phyloP scores from a whole-genome alignment of 257 asterid species.

The Solanum bukasovii region DNA sequence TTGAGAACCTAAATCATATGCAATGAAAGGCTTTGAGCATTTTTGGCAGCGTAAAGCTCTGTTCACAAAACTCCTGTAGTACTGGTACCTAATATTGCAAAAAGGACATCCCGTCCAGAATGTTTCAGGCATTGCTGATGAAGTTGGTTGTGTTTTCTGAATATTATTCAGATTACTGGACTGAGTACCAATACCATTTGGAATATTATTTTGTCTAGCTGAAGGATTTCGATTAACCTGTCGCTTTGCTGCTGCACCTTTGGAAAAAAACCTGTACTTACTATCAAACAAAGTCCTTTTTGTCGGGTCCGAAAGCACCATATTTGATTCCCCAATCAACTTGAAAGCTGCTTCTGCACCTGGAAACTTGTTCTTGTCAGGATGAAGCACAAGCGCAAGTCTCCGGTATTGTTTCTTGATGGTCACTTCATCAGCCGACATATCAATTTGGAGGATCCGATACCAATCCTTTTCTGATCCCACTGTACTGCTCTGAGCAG shows the following conservation, averaged over 20 bases:
- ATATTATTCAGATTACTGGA: constrained; percentile 21
- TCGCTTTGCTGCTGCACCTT: constrained; percentile 23
- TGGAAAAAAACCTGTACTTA: constrained; percentile 21
- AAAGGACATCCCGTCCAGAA: constrained; percentile 60
- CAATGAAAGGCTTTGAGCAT: constrained; percentile 30
- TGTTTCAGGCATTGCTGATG: constrained; percentile 12
- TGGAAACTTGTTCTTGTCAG: constrained; percentile 80
- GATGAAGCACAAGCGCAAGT: constrained; percentile 76
- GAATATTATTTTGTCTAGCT: constrained; percentile 16
- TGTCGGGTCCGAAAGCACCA: constrained; percentile 50
- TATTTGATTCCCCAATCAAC: constrained; percentile 68
- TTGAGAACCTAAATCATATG: constrained; percentile 32
- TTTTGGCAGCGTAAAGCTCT: constrained; percentile 31
- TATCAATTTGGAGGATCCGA: constrained; percentile 56
- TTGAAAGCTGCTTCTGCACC: constrained; percentile 94
- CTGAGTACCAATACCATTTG: constrained; percentile 23
- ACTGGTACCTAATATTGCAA: constrained; percentile 38
- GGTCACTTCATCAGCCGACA: constrained; percentile 43
- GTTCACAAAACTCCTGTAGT: constrained; percentile 18
- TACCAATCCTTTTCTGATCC: constrained; percentile 82
- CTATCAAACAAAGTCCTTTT: constrained; percentile 48
- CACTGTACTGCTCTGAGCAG: constrained; percentile 29
- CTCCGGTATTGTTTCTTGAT: constrained; percentile 64
- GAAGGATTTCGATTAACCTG: constrained; percentile 23
- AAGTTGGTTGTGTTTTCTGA: constrained; percentile 22